A percentile compares a stretch with the other conserved stretches of the same genome.
Evolutionary conservation across 2,329 filamentous ascomycete genomes (phyloP).

Genomic region (Rhinocladiella mackenziei): DNA sequence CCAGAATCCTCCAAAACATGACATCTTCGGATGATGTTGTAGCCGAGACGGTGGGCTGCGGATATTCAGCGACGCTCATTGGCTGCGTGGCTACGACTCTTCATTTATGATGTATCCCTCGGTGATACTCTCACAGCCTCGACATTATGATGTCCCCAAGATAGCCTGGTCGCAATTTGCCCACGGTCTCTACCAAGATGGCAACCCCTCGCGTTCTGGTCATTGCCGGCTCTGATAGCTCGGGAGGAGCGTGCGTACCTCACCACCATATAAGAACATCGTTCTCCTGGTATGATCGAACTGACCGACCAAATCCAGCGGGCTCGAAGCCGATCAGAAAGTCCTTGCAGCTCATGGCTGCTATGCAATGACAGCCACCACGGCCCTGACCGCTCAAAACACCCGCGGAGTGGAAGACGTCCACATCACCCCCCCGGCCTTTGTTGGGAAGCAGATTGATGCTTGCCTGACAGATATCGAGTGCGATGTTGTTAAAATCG

Average conservation of each 20-base stretch:
- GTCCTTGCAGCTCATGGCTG: slow-evolving; percentile 86
- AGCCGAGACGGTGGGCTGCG: too few species aligned
- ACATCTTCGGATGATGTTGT: too few species aligned
- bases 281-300: slow-evolving; percentile 30
- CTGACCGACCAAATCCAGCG: slow-evolving; percentile 50
- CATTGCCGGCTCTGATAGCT: slow-evolving; percentile 86
- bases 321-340: slow-evolving; percentile 93
- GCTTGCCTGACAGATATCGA: slow-evolving; percentile 79
- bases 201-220: slow-evolving; percentile 61
- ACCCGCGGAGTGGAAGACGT: slow-evolving; percentile 79
- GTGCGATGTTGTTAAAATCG: slow-evolving; percentile 86
- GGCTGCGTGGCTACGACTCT: too few species aligned
- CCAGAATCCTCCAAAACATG: too few species aligned
- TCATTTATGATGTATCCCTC: too few species aligned
- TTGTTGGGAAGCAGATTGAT: slow-evolving; percentile 81
- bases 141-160: too few species aligned
- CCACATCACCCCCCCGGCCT: slow-evolving; percentile 70
- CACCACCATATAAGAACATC: too few species aligned
- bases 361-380: slow-evolving; percentile 95
- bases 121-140: too few species aligned
- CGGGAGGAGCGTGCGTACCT: slow-evolving; percentile 82
- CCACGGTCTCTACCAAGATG: slow-evolving; percentile 29
- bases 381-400: slow-evolving; percentile 93
- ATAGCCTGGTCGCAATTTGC: background rate
- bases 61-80: too few species aligned